These are phyloP conservation scores for Tylopilus orsonianus DNA, from an alignment of 1,284 basidiomycete species.

Conservation along the genomic window DNA sequence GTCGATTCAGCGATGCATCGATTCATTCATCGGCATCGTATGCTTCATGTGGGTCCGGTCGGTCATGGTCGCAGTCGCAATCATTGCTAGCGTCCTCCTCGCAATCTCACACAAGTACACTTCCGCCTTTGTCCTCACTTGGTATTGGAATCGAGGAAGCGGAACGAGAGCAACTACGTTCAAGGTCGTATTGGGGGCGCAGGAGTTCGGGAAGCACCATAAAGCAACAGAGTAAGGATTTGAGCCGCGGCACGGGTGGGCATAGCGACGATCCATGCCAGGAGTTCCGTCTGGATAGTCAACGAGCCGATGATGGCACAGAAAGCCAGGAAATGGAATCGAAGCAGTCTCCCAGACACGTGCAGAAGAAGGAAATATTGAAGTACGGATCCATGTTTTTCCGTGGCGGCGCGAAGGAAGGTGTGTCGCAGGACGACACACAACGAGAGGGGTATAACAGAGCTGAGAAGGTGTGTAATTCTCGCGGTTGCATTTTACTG, in stretches of 20 bases:
- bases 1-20: conserved; percentile 26
- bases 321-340: neutral
- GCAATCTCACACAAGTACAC: conserved; percentile 19
- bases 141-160: conserved; percentile 29
- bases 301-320: too few species aligned
- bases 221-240: conserved; percentile 10
- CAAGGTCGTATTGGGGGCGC: conserved; percentile 21
- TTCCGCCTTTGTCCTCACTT: conserved; percentile 20
- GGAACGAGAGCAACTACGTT: conserved; percentile 24
- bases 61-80: conserved; percentile 20
- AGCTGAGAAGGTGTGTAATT: conserved; percentile 20
- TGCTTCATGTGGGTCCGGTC: conserved; percentile 23
- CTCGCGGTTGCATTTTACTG: neutral
- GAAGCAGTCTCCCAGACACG: neutral
- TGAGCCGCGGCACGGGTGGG: neutral
- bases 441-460: conserved; percentile 21
- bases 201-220: conserved; percentile 13
- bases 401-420: conserved; percentile 10
- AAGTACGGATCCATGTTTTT: conserved; percentile 22
- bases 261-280: conserved; percentile 3
- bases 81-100: conserved; percentile 16
- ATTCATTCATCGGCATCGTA: conserved; percentile 21
- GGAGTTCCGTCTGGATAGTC: too few species aligned
- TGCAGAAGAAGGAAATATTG: conserved; percentile 4
- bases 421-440: conserved; percentile 6